These are phyloP conservation scores for Russula sp. DNA, from an alignment of 768 basidiomycete genomes.

Conservation along the genomic window DNA sequence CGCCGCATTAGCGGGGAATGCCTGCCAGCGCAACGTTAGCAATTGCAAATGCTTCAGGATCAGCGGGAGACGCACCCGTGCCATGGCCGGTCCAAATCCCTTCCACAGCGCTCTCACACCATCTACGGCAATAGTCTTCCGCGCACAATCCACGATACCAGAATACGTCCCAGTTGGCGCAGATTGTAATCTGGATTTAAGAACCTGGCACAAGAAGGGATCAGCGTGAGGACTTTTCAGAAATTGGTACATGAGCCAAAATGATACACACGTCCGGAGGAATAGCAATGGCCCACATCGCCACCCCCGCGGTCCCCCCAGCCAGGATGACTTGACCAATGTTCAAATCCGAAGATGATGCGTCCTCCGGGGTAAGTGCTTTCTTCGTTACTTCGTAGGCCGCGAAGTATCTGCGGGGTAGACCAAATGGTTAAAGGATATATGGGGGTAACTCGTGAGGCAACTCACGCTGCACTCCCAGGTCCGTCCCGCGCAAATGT, in stretches of 20 bases:
- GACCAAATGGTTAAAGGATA: slow-evolving; percentile 18
- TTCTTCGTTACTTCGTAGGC: slow-evolving; percentile 95
- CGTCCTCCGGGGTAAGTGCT: slow-evolving; percentile 70
- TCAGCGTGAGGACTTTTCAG: not conserved
- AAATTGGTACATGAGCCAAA: not conserved
- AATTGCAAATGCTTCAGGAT: not conserved
- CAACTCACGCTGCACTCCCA: slow-evolving; percentile 86
- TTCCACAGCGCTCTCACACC: slow-evolving; percentile 90
- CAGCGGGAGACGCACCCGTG: slow-evolving; percentile 49
- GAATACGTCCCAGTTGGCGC: slow-evolving; percentile 97
- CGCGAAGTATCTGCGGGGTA: slow-evolving; percentile 77
- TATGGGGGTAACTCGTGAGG: slow-evolving; percentile 3
- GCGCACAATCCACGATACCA: slow-evolving; percentile 86
- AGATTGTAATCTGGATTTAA: slow-evolving; percentile 94
- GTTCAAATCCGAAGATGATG: slow-evolving; percentile 76
- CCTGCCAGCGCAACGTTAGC: slow-evolving; percentile 39
- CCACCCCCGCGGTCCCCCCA: slow-evolving; percentile 91
- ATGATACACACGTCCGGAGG: slow-evolving; percentile 78
- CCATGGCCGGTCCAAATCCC: slow-evolving; percentile 97
- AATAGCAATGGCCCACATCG: slow-evolving; percentile 98
- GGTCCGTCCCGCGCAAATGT: slow-evolving; percentile 94
- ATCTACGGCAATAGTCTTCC: slow-evolving; percentile 87
- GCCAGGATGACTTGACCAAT: slow-evolving; percentile 84
- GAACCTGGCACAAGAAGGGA: slow-evolving; percentile 48
- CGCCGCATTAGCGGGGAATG: slow-evolving; percentile 96